phyloP scores from a whole-genome alignment of 139 green algal genomes.

The Zygnema circumcarinatum region DNA sequence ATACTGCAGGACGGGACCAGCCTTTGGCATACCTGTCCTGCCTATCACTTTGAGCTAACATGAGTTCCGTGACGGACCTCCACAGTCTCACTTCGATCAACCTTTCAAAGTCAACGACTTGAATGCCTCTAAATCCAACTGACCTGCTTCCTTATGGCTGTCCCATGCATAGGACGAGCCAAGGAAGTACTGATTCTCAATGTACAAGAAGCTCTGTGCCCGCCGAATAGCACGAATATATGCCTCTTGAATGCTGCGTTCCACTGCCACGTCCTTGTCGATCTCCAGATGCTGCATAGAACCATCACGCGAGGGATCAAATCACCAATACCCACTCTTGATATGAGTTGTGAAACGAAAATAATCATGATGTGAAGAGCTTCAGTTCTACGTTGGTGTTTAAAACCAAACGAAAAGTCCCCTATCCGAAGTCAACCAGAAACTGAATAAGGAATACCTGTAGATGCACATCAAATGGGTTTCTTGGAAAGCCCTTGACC shows the following conservation, averaged over 20 bases:
- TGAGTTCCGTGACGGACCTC: too few species aligned
- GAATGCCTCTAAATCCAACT: too few species aligned
- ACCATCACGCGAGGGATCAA: constrained; percentile 12
- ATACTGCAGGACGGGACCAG: too few species aligned
- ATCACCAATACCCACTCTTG: too few species aligned
- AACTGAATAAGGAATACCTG: not conserved
- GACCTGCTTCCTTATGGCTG: not conserved
- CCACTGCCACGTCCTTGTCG: constrained; percentile 56
- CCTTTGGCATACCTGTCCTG: too few species aligned
- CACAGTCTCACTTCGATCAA: too few species aligned
- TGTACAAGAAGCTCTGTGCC: constrained; percentile 73
- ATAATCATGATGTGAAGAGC: too few species aligned
- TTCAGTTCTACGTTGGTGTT: too few species aligned
- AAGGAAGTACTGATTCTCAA: constrained; percentile 80
- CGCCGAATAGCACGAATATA: constrained; percentile 70
- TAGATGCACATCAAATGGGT: not conserved
- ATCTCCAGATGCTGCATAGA: not conserved
- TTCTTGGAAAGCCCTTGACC: constrained; percentile 31
- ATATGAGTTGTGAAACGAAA: too few species aligned
- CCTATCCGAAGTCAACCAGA: not conserved
- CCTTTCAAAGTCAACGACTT: too few species aligned
- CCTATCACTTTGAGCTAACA: too few species aligned
- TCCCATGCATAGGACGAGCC: constrained; percentile 68
- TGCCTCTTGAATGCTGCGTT: constrained; percentile 64
- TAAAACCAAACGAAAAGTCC: too few species aligned